Evolutionary conservation across 257 asterid species (phyloP).

Genomic region (Salvia miltiorrhiza): DNA sequence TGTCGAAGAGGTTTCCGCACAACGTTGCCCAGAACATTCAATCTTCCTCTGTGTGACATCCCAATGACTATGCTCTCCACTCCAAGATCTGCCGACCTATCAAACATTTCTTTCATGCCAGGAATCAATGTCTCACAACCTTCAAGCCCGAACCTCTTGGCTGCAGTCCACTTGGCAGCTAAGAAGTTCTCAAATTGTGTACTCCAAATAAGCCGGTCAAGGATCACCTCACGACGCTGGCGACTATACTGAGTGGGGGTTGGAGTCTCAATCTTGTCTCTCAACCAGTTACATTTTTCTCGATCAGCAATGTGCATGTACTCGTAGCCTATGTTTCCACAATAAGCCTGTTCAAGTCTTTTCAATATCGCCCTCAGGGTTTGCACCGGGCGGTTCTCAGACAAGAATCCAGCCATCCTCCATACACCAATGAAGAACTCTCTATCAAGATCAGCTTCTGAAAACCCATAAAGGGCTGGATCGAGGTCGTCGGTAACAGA

Average conservation of each 20-base stretch:
- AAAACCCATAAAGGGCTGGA: constrained; percentile 72
- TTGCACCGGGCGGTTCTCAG: constrained; percentile 93
- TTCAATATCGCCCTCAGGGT: constrained; percentile 77
- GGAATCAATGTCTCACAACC: constrained; percentile 97
- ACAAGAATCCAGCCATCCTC: constrained; percentile 81
- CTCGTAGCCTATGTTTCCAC: constrained; percentile 84
- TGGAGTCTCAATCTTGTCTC: constrained; percentile 90
- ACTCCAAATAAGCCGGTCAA: constrained; percentile 92
- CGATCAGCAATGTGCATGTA: constrained; percentile 92
- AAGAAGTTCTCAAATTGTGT: constrained; percentile 82
- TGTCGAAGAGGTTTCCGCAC: constrained; percentile 87
- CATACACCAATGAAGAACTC: constrained; percentile 89
- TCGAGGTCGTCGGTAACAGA: constrained; percentile 68
- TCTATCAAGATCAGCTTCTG: constrained; percentile 92
- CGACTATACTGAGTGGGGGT: constrained; percentile 70
- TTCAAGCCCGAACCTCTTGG: constrained; percentile 95
- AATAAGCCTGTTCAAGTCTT: constrained; percentile 85
- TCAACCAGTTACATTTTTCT: constrained; percentile 86
- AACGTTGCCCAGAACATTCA: constrained; percentile 84
- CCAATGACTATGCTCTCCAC: constrained; percentile 94
- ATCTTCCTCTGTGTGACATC: constrained; percentile 94
- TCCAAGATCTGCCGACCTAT: constrained; percentile 92
- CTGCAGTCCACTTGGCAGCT: constrained; percentile 98
- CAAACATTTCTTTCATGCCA: constrained; percentile 99
- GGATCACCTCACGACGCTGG: constrained; percentile 84